Percentiles rank a stretch among this genome's conserved stretches.
phyloP scores from a whole-genome alignment of 768 basidiomycete genomes.

The Podaxis sp. region DNA sequence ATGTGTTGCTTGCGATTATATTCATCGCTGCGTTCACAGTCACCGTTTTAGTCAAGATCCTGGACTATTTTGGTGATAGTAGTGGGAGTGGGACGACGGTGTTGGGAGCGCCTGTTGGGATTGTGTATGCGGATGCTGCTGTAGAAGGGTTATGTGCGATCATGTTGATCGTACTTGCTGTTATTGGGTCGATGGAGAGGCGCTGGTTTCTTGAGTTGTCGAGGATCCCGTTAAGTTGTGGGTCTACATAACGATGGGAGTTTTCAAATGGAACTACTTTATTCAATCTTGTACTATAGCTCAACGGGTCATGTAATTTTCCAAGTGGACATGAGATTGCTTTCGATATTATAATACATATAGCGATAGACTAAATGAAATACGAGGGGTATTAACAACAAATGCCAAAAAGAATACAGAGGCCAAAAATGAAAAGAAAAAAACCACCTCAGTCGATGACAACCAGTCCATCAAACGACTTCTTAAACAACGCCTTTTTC shows the following conservation, averaged over 20 bases:
- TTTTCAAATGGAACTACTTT: background rate
- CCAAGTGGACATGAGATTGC: background rate
- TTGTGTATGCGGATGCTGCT: constrained; percentile 4
- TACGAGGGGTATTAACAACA: background rate
- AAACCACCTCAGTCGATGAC: constrained; percentile 47
- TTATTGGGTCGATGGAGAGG: background rate
- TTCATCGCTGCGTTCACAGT: background rate
- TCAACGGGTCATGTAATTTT: no score
- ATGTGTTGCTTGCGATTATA: background rate
- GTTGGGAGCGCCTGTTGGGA: background rate
- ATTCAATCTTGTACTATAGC: no score
- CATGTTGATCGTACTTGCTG: background rate
- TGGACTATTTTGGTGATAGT: constrained; percentile 1
- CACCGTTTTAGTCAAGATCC: background rate
- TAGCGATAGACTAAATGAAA: background rate
- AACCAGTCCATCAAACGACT: constrained; percentile 57
- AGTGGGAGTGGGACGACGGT: background rate
- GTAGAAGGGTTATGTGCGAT: constrained; percentile 4
- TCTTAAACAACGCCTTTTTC: constrained; percentile 45
- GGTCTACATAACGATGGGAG: background rate
- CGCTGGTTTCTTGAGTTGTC: background rate
- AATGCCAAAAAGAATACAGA: background rate
- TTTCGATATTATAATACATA: background rate
- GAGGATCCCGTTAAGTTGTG: background rate
- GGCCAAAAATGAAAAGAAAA: background rate